Evolutionary conservation across 2,329 filamentous ascomycete species (phyloP).

Genomic region (Escovopsis sp.): DNA sequence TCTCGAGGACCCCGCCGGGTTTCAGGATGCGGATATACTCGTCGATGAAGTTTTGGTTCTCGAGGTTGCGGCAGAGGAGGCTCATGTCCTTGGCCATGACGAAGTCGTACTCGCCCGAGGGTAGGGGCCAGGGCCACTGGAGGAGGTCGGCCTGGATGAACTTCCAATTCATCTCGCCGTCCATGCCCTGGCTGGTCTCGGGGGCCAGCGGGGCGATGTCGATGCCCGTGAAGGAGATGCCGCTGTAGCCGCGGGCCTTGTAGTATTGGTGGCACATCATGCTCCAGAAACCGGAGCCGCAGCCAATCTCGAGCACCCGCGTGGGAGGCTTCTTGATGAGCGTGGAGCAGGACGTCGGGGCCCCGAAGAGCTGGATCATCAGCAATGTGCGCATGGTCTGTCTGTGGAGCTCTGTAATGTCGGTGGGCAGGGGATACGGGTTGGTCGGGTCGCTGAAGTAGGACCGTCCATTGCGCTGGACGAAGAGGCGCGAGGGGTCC

Average conservation of each 20-base stretch:
- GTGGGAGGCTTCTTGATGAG: slow-evolving; percentile 53
- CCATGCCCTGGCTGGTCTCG: slow-evolving; percentile 18
- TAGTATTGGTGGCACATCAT: slow-evolving; percentile 76
- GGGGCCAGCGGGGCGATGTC: slow-evolving; percentile 62
- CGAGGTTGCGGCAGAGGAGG: slow-evolving; percentile 45
- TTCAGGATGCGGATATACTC: slow-evolving; percentile 65
- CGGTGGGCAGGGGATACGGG: slow-evolving; percentile 75
- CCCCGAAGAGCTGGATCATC: slow-evolving; percentile 66
- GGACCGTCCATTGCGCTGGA: slow-evolving; percentile 63
- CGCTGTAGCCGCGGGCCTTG: slow-evolving; percentile 47
- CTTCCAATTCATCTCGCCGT: slow-evolving; percentile 67
- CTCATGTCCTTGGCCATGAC: slow-evolving; percentile 79
- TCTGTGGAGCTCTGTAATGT: slow-evolving; percentile 73
- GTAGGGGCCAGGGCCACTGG: slow-evolving; percentile 60
- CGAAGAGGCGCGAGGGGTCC: slow-evolving; percentile 42
- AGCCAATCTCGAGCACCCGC: slow-evolving; percentile 73
- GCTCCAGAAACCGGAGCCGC: slow-evolving; percentile 81
- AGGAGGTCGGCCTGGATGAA: slow-evolving; percentile 83
- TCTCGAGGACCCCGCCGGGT: slow-evolving; percentile 65
- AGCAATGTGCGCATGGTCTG: slow-evolving; percentile 76
- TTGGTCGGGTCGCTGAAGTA: slow-evolving; percentile 63
- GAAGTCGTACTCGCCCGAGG: slow-evolving; percentile 68
- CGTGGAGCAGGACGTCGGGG: slow-evolving; percentile 58
- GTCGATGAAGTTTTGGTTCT: slow-evolving; percentile 43
- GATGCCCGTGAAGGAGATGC: slow-evolving; percentile 66